Evolutionary conservation across 75 land plant species (phyloP).

Genomic region (Adiantum capillusveneris): DNA sequence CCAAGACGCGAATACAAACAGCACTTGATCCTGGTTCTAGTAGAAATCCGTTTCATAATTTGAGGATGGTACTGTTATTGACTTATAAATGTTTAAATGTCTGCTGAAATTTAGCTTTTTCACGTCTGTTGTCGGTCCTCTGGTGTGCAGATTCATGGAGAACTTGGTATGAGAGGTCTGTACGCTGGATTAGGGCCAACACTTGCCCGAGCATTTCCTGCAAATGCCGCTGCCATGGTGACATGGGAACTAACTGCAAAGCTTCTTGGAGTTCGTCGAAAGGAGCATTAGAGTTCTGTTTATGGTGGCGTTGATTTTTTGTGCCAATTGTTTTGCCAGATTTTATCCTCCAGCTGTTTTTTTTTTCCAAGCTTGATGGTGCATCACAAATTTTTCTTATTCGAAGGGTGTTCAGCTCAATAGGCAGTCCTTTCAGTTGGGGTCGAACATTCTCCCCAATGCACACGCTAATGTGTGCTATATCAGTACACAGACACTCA

Average conservation of each 20-base stretch:
- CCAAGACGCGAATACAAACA: constrained; percentile 93
- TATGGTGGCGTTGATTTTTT: neutral
- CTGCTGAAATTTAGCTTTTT: too few relatives aligned
- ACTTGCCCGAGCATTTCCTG: constrained; percentile 85
- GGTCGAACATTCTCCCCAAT: too few relatives aligned
- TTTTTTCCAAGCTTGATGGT: too few relatives aligned
- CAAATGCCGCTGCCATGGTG: constrained; percentile 97
- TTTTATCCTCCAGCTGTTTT: too few relatives aligned
- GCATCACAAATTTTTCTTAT: too few relatives aligned
- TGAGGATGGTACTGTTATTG: constrained; percentile 43
- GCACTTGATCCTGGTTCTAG: constrained; percentile 28
- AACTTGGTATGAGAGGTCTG: constrained; percentile 69
- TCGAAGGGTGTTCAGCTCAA: too few relatives aligned
- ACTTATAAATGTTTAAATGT: too few relatives aligned
- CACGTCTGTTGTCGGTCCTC: neutral
- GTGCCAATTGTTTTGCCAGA: neutral
- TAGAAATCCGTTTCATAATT: constrained; percentile 52
- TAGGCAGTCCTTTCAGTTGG: too few relatives aligned
- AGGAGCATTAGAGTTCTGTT: neutral
- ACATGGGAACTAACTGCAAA: constrained; percentile 82
- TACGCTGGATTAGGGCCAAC: constrained; percentile 94
- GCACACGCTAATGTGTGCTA: too few relatives aligned
- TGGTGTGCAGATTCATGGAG: constrained; percentile 50
- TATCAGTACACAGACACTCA: too few relatives aligned
- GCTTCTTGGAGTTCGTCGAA: constrained; percentile 38